A percentile compares a stretch with the other conserved stretches of the same genome.
Conservation (phyloP, 2,329 filamentous ascomycete species). For the Ceratocystis ficicola region DNA sequence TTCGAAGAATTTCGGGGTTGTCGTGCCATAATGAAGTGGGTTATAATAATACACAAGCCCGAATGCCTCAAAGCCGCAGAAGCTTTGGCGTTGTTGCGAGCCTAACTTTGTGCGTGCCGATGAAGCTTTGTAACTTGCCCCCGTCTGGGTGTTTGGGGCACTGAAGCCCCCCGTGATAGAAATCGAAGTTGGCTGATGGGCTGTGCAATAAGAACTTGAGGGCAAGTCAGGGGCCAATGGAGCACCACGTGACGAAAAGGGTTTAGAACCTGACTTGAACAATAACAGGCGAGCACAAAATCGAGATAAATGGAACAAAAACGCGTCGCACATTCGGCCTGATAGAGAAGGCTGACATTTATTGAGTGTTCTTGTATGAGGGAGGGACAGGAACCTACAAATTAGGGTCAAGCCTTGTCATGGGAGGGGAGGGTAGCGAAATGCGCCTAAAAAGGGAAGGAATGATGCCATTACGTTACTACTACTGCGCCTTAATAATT, state of each 20-base stretch:
- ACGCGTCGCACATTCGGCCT: background rate
- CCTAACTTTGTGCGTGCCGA: background rate
- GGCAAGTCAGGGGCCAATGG: background rate
- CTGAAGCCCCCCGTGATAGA: background rate
- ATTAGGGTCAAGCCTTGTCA: background rate
- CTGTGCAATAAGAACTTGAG: background rate
- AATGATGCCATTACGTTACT: background rate
- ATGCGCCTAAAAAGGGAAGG: slow-evolving; percentile 4
- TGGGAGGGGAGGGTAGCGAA: background rate
- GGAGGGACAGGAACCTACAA: background rate
- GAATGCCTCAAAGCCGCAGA: background rate
- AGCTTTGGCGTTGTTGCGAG: slow-evolving; percentile 8
- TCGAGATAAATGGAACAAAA: background rate
- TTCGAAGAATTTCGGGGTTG: slow-evolving; percentile 5
- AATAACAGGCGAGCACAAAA: background rate
- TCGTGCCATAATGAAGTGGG: slow-evolving; percentile 9
- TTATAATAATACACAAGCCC: background rate
- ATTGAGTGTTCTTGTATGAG: background rate
- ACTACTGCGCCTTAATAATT: background rate
- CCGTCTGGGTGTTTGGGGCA: slow-evolving; percentile 1
- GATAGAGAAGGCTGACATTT: slow-evolving; percentile 1
- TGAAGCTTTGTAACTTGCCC: background rate
- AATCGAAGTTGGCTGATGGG: background rate
- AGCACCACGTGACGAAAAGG: background rate
- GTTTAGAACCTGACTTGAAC: background rate